Percentiles rank a stretch among this genome's conserved stretches.
phyloP scores from a whole-genome alignment of 371 early-diverging fungal species.

The Apophysomyces trapeziformis region DNA sequence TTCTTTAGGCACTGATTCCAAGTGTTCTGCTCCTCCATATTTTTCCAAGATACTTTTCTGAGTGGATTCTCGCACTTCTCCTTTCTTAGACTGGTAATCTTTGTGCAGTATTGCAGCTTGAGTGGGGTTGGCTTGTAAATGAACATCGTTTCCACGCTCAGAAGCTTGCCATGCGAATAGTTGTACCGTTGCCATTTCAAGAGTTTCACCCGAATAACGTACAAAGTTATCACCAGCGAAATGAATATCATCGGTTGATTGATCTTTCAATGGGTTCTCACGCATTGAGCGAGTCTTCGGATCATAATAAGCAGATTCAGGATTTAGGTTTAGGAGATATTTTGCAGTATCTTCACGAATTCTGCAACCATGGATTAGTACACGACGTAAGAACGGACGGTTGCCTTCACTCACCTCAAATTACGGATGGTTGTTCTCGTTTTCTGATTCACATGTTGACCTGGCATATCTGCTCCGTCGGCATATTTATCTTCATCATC shows the following conservation, averaged over 20 bases:
- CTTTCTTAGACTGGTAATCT: conserved; percentile 85
- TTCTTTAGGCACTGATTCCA: conserved; percentile 88
- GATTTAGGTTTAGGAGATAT: conserved; percentile 92
- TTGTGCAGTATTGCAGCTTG: conserved; percentile 89
- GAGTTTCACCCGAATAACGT: conserved; percentile 84
- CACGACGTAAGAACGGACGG: not conserved
- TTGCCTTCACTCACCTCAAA: conserved; percentile 62
- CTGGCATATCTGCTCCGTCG: conserved; percentile 87
- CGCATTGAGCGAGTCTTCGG: conserved; percentile 99
- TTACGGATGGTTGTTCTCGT: conserved; percentile 95
- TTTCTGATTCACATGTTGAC: conserved; percentile 90
- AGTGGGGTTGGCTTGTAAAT: conserved; percentile 95
- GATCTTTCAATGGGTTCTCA: conserved; percentile 86
- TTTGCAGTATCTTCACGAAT: conserved; percentile 99
- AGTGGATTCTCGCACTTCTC: conserved; percentile 68
- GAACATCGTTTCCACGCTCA: conserved; percentile 83
- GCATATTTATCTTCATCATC: conserved; percentile 94
- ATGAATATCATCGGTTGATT: conserved; percentile 56
- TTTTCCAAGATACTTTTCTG: conserved; percentile 81
- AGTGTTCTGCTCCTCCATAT: conserved; percentile 95
- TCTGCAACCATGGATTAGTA: conserved; percentile 33
- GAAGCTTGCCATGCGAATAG: conserved; percentile 94
- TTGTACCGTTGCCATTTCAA: conserved; percentile 82
- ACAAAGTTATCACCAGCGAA: conserved; percentile 95
- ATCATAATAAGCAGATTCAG: conserved; percentile 96